These are phyloP conservation scores for Agapanthus africanus DNA, from an alignment of 106 monocot genomes.

Conservation along the genomic window DNA sequence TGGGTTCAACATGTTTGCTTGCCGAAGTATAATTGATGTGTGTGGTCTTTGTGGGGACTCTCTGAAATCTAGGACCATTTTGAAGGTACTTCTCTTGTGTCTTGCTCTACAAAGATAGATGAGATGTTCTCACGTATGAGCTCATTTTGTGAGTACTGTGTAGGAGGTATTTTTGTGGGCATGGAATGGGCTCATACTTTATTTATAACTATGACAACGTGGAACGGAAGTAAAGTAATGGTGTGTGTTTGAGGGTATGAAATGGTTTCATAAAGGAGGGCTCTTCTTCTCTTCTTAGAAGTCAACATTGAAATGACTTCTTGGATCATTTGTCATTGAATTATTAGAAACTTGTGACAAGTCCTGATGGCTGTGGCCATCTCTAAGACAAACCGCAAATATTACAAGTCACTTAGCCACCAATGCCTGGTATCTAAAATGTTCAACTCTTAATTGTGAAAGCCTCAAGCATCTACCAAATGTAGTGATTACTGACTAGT, in stretches of 20 bases:
- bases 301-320: background rate
- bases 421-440: background rate
- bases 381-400: background rate
- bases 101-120: background rate
- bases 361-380: background rate
- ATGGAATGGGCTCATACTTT: too few relatives aligned
- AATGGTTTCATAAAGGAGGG: background rate
- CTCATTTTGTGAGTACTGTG: background rate
- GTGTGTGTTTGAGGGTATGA: too few relatives aligned
- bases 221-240: too few relatives aligned
- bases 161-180: background rate
- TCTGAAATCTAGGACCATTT: slow-evolving; percentile 53
- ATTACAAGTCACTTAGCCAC: background rate
- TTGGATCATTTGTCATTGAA: background rate
- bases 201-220: too few relatives aligned
- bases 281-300: background rate
- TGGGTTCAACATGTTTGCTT: slow-evolving; percentile 77
- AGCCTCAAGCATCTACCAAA: background rate
- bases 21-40: slow-evolving; percentile 73
- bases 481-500: background rate
- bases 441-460: background rate
- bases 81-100: slow-evolving; percentile 42
- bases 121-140: background rate
- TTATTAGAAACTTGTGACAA: background rate
- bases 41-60: slow-evolving; percentile 76